Base-by-base conservation (phyloP, 345 rosid species). In the Nasturtium officinale region DNA sequence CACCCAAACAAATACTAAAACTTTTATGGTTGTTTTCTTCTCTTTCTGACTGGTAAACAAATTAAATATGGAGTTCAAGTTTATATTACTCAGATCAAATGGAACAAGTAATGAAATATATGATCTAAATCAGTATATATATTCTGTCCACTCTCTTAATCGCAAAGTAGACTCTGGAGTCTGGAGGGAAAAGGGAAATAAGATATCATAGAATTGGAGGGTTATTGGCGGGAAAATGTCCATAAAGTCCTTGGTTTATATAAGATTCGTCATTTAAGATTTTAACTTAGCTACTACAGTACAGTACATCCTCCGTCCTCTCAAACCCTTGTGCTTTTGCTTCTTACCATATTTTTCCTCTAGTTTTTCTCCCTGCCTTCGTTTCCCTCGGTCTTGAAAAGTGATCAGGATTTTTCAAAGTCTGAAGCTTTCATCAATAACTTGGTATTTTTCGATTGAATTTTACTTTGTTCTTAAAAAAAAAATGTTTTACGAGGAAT, bases 171-270 rank as follows among this genome's bases (percentile, higher is more conserved):
- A 15, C 6, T 16, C 0, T 37, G 61, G 61, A 15, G 11, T 16
- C 0, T 37, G 61, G 61, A 56, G 61, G 40, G 61, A 55, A 55
- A 55, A n/a, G 20, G 33, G 66, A 35, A 56, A 52, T 6, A 43
- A 28, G 7, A 26, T 32, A 16, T 52, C 43, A 53, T 8, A 20
- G 18, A 54, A 51, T 20, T 57, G 21, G 57, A 12, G 63, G 30
- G 29, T 67, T 58, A 33, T 18, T 59, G 86, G 86, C 89, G 89
- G 89, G 85, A 85, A 85, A 85, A 81, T 81, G 81, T 78, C 86
- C 61, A 77, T 75, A 70, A 52, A 67, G 80, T 78, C 89, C 89
- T 48, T 75, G 32, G 8, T 13, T 42, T 68, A 55, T 73, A 77
- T 48, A 60, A 51, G 7, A 33, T 35, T 53, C 11, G 40, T 29